A percentile compares a stretch with the other conserved stretches of the same genome.
phyloP scores from a whole-genome alignment of 1,284 basidiomycete genomes.

The Trichosporon sp. region DNA sequence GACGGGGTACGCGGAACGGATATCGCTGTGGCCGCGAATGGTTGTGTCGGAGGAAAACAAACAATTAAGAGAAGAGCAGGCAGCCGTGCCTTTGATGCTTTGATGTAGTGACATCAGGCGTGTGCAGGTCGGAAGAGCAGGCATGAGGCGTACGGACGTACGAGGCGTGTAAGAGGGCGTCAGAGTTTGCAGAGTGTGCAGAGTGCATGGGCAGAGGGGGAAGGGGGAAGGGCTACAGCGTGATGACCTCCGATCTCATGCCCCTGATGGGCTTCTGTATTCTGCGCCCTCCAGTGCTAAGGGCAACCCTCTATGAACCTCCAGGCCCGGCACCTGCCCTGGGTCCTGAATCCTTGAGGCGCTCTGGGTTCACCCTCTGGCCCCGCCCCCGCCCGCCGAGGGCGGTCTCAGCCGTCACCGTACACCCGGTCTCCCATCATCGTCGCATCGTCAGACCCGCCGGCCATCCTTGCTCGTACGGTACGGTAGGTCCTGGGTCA shows the following conservation, averaged over 20 bases:
- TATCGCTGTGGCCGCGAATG: background rate
- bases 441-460: slow-evolving; percentile 20
- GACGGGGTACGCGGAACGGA: background rate
- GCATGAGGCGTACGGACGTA: background rate
- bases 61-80: no score
- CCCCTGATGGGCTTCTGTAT: background rate
- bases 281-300: background rate
- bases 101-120: background rate
- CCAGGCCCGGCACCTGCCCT: slow-evolving; percentile 8
- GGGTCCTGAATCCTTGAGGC: background rate
- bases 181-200: background rate
- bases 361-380: slow-evolving; percentile 10
- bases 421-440: slow-evolving; percentile 9
- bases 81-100: no score
- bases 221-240: background rate
- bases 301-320: background rate
- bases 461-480: background rate
- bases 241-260: background rate
- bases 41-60: background rate
- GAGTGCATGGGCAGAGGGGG: background rate
- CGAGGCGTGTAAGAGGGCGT: no score
- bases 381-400: slow-evolving; percentile 8
- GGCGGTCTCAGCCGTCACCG: slow-evolving; percentile 3
- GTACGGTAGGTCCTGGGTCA: background rate
- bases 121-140: background rate